Base-by-base conservation (phyloP, 306 rosid species). In the Parietaria judaica region DNA sequence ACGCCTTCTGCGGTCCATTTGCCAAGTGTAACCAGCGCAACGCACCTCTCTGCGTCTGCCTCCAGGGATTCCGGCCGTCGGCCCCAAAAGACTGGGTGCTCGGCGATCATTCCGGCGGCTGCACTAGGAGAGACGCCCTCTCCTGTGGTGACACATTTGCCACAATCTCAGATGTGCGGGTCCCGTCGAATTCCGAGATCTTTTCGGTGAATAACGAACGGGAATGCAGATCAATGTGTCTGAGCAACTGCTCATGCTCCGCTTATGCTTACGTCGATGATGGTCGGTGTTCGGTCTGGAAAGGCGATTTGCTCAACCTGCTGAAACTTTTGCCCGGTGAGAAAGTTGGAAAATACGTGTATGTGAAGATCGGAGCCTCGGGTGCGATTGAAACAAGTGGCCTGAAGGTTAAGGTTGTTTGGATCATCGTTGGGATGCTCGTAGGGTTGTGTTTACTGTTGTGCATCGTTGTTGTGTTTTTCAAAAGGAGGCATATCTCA, bases 191-290 rank as follows among this genome's bases (percentile, higher is more conserved):
- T 45, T 6, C 58, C 6, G 45, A 63, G 62, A 13, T 15, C 63
- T 9, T 58, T 4, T 13, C 13, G n/a, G 67, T n/a, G 13, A 6
- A 57, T 48, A 54, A 48, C 45, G 12, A 15, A 1, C 10, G n/a
- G 4, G 64, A 66, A 45, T 71, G 76, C 44, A 9, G 54, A 67
- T 71, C 9, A 14, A 46, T 56, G 6, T 73, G 79, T 66, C 58
- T 70, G 52, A 67, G 12, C 0, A 23, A 62, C 35, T 78, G 83
- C 23, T 58, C 68, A 15, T 78, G 83, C 23, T 58, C 68, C 15
- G 73, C 73, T 8, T 11, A 10, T 13, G 79, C 73, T 54, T 78
- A 65, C 70, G 65, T 58, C 8, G 52, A 36, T 41, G 68, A 36
- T 8, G 17, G 11, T 51, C 1, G 2, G 55, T 73, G 83, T 50